Evolutionary conservation across 495 filamentous ascomycete species (phyloP).

Genomic region (Aspergillus olivimuriae): DNA sequence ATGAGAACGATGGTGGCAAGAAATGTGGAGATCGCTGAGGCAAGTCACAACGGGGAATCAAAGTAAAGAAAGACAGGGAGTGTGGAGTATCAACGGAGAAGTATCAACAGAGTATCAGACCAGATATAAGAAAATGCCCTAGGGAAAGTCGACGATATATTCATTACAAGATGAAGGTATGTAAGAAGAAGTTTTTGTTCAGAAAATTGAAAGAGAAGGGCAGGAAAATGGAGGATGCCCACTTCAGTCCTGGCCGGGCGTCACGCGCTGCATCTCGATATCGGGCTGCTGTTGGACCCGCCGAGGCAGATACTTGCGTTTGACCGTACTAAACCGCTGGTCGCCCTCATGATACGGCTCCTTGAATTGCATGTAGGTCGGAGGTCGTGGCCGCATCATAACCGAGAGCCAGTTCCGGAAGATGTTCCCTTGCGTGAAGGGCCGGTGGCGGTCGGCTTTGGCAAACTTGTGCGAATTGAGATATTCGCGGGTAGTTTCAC

Average conservation of each 20-base stretch:
- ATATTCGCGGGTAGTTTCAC: conserved; percentile 94
- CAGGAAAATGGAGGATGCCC: conserved; percentile 6
- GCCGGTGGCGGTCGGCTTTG: conserved; percentile 83
- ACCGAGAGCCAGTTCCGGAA: conserved; percentile 78
- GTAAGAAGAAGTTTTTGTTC: too few species aligned
- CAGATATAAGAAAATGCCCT: conserved; percentile 5
- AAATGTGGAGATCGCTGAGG: background rate
- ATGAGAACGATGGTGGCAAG: background rate
- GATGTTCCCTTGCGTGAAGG: conserved; percentile 74
- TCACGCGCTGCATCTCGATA: conserved; percentile 56
- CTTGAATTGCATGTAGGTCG: conserved; percentile 90
- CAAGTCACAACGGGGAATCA: background rate
- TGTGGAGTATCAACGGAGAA: too few species aligned
- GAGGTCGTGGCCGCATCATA: conserved; percentile 74
- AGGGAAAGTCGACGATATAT: too few species aligned
- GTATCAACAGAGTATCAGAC: conserved; percentile 1
- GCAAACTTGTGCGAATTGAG: conserved; percentile 91
- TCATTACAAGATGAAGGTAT: too few species aligned
- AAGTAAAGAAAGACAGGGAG: background rate
- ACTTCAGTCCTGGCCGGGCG: conserved; percentile 17
- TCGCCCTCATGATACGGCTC: conserved; percentile 69
- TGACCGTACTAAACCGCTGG: conserved; percentile 66
- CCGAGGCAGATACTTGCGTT: conserved; percentile 46
- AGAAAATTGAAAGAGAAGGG: too few species aligned
- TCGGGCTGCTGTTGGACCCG: conserved; percentile 47